A percentile compares a stretch with the other conserved stretches of the same genome.
phyloP scores from a whole-genome alignment of 345 rosid species.

The Lagerstroemia speciosa region DNA sequence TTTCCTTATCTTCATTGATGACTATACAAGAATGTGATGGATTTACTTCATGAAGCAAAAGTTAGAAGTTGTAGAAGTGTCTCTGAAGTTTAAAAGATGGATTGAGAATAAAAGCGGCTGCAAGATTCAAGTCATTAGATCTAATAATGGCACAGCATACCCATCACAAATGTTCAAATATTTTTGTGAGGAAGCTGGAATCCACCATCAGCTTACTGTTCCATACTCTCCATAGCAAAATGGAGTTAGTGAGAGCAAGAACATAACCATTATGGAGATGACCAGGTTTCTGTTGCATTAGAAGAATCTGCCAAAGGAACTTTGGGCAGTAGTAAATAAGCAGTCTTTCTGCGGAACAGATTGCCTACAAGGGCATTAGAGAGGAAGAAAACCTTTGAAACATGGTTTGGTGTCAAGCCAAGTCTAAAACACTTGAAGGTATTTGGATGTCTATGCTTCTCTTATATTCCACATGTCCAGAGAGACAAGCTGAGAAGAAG shows the following conservation, averaged over 20 bases:
- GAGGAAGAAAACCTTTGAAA: too few species aligned
- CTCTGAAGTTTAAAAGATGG: too few species aligned
- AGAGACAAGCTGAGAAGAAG: slow-evolving; percentile 14
- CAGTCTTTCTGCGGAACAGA: too few species aligned
- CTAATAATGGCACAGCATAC: too few species aligned
- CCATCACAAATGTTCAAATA: not conserved
- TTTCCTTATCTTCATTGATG: not conserved
- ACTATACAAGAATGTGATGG: not conserved
- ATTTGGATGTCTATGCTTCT: slow-evolving; percentile 7
- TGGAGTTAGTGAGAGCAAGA: not conserved
- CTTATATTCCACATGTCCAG: slow-evolving; percentile 7
- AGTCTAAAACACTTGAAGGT: not conserved
- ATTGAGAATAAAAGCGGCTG: too few species aligned
- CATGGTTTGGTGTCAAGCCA: slow-evolving; percentile 4
- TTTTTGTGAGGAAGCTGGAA: not conserved
- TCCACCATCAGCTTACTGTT: not conserved
- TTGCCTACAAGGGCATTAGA: too few species aligned
- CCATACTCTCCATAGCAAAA: not conserved
- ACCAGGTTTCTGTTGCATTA: too few species aligned
- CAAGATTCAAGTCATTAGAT: too few species aligned
- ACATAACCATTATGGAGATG: too few species aligned
- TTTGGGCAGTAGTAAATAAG: too few species aligned
- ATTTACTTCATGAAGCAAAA: not conserved
- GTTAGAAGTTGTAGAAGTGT: not conserved
- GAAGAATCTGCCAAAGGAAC: too few species aligned